A percentile compares a stretch with the other conserved stretches of the same genome.
These are phyloP conservation scores for Allium sativum DNA, from an alignment of 106 monocot species.

Conservation along the genomic window DNA sequence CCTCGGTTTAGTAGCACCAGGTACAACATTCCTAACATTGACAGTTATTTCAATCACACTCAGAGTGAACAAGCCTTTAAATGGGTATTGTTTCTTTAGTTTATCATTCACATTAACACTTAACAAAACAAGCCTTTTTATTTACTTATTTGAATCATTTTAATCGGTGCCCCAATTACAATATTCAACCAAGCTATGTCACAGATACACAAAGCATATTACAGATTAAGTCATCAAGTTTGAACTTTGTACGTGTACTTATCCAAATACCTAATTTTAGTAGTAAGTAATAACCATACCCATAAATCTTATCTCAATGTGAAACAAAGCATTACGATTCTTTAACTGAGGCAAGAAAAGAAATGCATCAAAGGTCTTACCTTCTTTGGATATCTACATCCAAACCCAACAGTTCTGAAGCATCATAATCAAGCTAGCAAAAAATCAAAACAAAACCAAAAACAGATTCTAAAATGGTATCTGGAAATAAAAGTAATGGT, in stretches of 20 bases:
- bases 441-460: not conserved
- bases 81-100: not conserved
- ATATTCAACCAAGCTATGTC: not conserved
- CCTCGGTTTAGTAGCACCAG: conserved; percentile 34
- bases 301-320: not conserved
- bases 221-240: no score
- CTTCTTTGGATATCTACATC: conserved; percentile 34
- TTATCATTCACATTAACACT: not conserved
- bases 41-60: not conserved
- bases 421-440: conserved; percentile 34
- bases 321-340: not conserved
- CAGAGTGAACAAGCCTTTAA: not conserved
- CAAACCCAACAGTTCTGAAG: conserved; percentile 41
- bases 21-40: conserved; percentile 28
- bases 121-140: not conserved
- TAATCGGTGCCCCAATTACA: not conserved
- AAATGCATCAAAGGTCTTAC: conserved; percentile 8
- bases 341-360: not conserved
- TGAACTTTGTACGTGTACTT: no score
- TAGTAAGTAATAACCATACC: not conserved
- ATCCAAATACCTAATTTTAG: no score
- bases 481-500: not conserved
- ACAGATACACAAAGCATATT: no score
- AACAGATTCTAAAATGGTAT: not conserved
- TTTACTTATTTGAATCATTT: no score